Base-by-base conservation (phyloP, 139 green algal species). In the Chlorella sp. region DNA sequence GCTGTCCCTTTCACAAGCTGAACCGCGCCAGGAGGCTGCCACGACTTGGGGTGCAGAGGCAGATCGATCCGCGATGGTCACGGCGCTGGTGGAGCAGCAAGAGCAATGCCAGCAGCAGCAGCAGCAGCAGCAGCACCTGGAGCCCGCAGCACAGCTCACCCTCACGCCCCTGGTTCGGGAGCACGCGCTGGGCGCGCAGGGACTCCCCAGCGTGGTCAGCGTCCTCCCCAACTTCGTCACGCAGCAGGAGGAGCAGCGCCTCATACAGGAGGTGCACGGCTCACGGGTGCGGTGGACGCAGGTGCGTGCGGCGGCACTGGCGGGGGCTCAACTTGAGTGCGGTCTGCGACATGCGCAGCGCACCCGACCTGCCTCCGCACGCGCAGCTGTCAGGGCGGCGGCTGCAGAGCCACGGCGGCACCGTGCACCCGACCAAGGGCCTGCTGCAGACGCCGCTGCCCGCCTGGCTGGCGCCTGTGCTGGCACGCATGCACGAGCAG, bases 331-430 rank as follows among this genome's bases (percentile, higher is more conserved):
- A 24, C 50, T 34, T 3, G 1, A 59, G 49, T n/a, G n/a, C 5
- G 29, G 62, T 10, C 24, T 10, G 62, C 31, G n/a, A n/a, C n/a
- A n/a, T n/a, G n/a, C 14, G 26, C 49, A 68, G 3, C 29, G 23
- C 42, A 33, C 4, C 31, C 27, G n/a, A 62, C 6, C 30, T 27
- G 1, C 32, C 62, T 35, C 5, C 49, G 29, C 27, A 1, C 31
- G 2, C 60, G n/a, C 77, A 91, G 87, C 77, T 92, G 2, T 88
- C 81, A 0, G 87, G 87, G 2, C 75, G 87, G 27, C 75, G 83
- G 31, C 72, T 90, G 17, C 83, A 88, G 70, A 90, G 84, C 67
- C 80, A 85, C 42, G 88, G 88, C 0, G 88, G 88, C 31, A 61
- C 76, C 0, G 85, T 93, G 24, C 79, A 87, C 51, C 61, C 72